Evolutionary conservation across 768 basidiomycete species (phyloP).

Genomic region (Kwoniella bestiolae): DNA sequence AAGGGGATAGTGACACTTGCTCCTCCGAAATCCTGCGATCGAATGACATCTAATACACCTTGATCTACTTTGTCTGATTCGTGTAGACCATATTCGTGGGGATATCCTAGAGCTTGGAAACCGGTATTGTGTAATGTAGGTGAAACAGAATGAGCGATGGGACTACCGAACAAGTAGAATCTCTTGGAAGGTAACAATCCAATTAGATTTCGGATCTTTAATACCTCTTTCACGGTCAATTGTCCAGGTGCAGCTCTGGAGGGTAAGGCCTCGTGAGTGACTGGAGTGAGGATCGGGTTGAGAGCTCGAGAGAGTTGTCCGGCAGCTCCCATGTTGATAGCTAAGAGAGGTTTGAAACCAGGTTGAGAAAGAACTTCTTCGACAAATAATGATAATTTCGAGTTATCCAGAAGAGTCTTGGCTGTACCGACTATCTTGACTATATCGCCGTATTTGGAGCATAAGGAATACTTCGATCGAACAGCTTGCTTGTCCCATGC

Average conservation of each 20-base stretch:
- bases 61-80: slow-evolving; percentile 73
- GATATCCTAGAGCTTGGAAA: slow-evolving; percentile 78
- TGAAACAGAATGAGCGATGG: slow-evolving; percentile 86
- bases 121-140: slow-evolving; percentile 91
- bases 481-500: slow-evolving; percentile 75
- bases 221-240: slow-evolving; percentile 83
- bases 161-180: slow-evolving; percentile 87
- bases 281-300: slow-evolving; percentile 82
- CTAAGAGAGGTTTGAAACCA: slow-evolving; percentile 78
- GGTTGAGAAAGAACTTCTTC: slow-evolving; percentile 60
- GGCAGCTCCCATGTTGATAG: slow-evolving; percentile 84
- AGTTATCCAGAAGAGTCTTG: slow-evolving; percentile 73
- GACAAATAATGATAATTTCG: slow-evolving; percentile 75
- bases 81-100: slow-evolving; percentile 76
- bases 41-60: slow-evolving; percentile 68
- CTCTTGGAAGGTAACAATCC: slow-evolving; percentile 74
- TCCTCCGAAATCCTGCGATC: slow-evolving; percentile 79
- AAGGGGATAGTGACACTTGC: slow-evolving; percentile 96
- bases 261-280: slow-evolving; percentile 87
- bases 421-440: slow-evolving; percentile 93
- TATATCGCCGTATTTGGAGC: slow-evolving; percentile 76
- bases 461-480: slow-evolving; percentile 71
- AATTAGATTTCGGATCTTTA: slow-evolving; percentile 75
- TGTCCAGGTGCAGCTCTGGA: slow-evolving; percentile 90
- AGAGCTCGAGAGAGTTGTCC: slow-evolving; percentile 91